These are phyloP conservation scores for Mycena capillaripes DNA, from an alignment of 768 basidiomycete species.

Conservation along the genomic window DNA sequence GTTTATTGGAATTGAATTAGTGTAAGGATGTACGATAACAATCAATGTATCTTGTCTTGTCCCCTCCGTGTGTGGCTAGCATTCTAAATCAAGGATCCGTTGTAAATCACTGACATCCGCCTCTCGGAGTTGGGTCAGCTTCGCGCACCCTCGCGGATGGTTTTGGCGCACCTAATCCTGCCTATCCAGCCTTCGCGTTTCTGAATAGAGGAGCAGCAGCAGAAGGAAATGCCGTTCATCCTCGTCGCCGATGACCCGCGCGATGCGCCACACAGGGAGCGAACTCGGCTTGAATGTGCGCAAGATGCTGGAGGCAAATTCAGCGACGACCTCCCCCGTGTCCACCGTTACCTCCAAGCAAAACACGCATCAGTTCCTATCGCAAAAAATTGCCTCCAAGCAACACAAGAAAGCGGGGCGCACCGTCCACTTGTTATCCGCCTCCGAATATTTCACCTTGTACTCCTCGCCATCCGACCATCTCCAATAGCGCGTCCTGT, in stretches of 20 bases:
- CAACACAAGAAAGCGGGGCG: not conserved
- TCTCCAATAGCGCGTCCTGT: conserved; percentile 24
- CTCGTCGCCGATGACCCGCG: not conserved
- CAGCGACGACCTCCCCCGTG: not conserved
- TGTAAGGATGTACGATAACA: not conserved
- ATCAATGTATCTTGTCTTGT: too few species aligned
- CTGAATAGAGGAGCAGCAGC: conserved; percentile 22
- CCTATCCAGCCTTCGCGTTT: conserved; percentile 20
- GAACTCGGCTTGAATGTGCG: not conserved
- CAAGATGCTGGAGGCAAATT: not conserved
- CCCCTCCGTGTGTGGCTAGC: too few species aligned
- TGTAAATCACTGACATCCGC: too few species aligned
- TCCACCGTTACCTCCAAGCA: not conserved
- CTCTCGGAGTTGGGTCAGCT: too few species aligned
- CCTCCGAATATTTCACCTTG: not conserved
- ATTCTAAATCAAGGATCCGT: too few species aligned
- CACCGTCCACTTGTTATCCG: conserved; percentile 5
- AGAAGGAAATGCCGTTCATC: conserved; percentile 1
- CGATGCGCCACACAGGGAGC: not conserved
- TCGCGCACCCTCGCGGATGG: too few species aligned
- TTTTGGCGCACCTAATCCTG: not conserved
- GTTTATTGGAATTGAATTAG: conserved; percentile 3
- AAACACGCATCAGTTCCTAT: not conserved
- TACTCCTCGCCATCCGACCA: conserved; percentile 21
- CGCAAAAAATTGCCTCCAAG: not conserved